A percentile compares a stretch with the other conserved stretches of the same genome.
Conservation (phyloP, 345 rosid species). For the Mercurialis annua region DNA sequence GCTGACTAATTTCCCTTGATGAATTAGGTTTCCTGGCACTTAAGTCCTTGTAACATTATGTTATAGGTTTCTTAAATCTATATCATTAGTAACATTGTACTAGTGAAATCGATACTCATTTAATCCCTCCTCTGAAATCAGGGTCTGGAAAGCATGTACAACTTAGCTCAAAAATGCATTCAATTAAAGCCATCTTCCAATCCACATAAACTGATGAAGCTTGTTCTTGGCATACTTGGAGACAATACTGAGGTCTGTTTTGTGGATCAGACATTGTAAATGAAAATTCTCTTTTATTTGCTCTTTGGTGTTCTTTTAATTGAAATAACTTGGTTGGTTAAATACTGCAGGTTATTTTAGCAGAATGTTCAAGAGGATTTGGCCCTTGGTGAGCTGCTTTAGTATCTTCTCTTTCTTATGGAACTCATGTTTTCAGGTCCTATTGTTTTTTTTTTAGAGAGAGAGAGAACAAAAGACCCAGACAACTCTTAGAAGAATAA, state of each 20-base stretch:
- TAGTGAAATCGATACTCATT: conserved; percentile 12
- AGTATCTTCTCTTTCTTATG: conserved; percentile 8
- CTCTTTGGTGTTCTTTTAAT: not conserved
- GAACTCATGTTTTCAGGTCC: not conserved
- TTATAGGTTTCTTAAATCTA: conserved; percentile 2
- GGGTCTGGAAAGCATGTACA: conserved; percentile 93
- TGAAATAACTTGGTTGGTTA: not conserved
- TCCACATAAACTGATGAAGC: conserved; percentile 66
- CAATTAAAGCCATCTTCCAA: conserved; percentile 59
- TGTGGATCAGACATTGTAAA: conserved; percentile 8
- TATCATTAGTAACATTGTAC: not conserved
- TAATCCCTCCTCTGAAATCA: conserved; percentile 29
- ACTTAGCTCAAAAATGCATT: conserved; percentile 77
- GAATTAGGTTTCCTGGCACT: conserved; percentile 4
- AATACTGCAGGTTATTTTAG: conserved; percentile 73
- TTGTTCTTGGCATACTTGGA: conserved; percentile 76
- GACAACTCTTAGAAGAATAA: not conserved
- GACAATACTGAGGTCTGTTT: conserved; percentile 78
- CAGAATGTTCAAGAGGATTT: conserved; percentile 88
- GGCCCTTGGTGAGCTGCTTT: conserved; percentile 78
- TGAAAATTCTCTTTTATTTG: not conserved
- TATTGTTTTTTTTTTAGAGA: not conserved
- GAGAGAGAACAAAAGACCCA: not conserved
- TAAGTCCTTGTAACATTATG: conserved; percentile 1
- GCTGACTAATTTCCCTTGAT: conserved; percentile 6